A percentile compares a stretch with the other conserved stretches of the same genome.
Evolutionary conservation across 345 rosid genomes (phyloP).

Genomic region (Dovyalis caffra): DNA sequence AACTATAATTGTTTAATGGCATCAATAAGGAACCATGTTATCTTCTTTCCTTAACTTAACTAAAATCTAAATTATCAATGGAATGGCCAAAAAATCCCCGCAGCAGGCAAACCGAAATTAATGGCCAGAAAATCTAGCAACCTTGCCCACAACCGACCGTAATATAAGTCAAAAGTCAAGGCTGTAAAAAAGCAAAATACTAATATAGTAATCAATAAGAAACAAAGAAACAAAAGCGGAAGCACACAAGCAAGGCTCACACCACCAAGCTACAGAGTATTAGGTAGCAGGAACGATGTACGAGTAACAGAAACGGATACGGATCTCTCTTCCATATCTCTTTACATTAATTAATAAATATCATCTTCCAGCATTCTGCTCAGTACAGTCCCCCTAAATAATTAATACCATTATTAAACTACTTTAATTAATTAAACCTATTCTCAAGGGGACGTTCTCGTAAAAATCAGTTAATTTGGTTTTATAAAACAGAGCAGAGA

Average conservation of each 20-base stretch:
- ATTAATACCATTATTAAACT: too few species aligned
- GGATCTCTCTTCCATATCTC: slow-evolving; percentile 37
- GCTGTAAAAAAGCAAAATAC: background rate
- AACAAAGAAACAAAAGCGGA: background rate
- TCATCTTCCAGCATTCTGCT: background rate
- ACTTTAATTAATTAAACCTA: too few species aligned
- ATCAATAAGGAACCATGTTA: too few species aligned
- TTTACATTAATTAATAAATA: background rate
- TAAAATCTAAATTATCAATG: too few species aligned
- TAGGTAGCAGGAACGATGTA: slow-evolving; percentile 56
- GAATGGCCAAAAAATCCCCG: too few species aligned
- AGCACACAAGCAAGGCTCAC: too few species aligned
- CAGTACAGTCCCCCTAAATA: background rate
- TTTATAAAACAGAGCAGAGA: too few species aligned
- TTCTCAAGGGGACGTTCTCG: too few species aligned
- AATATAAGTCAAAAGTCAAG: background rate
- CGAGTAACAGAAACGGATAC: slow-evolving; percentile 45
- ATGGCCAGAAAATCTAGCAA: background rate
- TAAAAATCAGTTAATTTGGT: too few species aligned
- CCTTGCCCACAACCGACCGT: background rate
- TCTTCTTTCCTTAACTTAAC: too few species aligned
- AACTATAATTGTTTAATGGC: too few species aligned
- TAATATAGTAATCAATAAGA: background rate
- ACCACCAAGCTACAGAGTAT: slow-evolving; percentile 23
- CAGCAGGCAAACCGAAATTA: background rate